Conservation (phyloP, 176 grass and related monocot genomes). For the Zoysia japonica region DNA sequence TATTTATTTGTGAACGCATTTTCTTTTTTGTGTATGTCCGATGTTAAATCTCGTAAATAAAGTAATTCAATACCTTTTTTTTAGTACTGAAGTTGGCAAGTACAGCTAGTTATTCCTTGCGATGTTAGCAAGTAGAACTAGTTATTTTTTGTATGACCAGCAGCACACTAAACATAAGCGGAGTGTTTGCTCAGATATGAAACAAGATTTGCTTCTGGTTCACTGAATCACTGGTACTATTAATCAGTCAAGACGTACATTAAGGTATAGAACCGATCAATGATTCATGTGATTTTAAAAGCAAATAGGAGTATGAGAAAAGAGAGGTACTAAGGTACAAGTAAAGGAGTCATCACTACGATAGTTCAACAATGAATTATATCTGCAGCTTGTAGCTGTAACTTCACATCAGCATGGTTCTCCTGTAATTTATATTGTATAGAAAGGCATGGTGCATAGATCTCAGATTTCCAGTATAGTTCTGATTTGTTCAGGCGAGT, state of each 20-base stretch:
- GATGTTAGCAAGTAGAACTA: too few species aligned
- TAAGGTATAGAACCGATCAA: background rate
- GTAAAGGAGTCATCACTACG: background rate
- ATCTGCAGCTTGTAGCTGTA: background rate
- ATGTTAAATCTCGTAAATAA: too few species aligned
- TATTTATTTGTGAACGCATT: too few species aligned
- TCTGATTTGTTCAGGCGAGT: slow-evolving; percentile 86
- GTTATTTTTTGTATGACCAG: too few species aligned
- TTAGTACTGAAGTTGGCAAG: too few species aligned
- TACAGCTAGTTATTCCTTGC: too few species aligned
- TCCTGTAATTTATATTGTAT: slow-evolving; percentile 18
- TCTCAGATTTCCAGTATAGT: slow-evolving; percentile 90
- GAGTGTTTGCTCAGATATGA: background rate
- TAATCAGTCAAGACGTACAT: background rate
- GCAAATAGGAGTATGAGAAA: background rate
- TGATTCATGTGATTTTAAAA: slow-evolving; percentile 3
- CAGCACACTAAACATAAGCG: too few species aligned
- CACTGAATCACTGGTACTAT: background rate
- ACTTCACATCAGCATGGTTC: slow-evolving; percentile 32
- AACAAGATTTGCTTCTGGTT: background rate
- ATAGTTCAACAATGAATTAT: slow-evolving; percentile 10
- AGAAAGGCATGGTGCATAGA: background rate
- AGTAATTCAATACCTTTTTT: too few species aligned
- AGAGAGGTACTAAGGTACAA: slow-evolving; percentile 22
- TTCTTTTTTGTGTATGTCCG: too few species aligned